Evolutionary conservation across 495 filamentous ascomycete species (phyloP), one percentile per base, ranked within the genome.

Genomic region (Neurospora sp.): DNA sequence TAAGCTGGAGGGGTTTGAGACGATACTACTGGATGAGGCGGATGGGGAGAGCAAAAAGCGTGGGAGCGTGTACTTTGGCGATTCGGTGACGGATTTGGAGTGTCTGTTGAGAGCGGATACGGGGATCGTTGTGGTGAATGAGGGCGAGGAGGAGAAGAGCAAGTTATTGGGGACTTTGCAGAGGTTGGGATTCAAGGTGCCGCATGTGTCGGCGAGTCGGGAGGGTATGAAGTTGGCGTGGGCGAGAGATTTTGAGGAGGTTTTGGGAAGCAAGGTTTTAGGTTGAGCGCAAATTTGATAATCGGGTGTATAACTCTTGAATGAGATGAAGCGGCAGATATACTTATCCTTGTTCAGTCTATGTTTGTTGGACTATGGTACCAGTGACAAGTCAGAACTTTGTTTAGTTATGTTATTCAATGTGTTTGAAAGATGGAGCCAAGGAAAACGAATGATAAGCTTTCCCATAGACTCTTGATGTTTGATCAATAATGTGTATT

Each of bases 51-150:
- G n/a, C 45, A 41, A 42, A 74, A 38, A 68, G 8, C 8, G 74
- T 76, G 9, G 22, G 10, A 65, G 53, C 70, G 74, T 78, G 39
- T 81, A 81, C 71, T 73, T 81, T 44, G 80, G 81, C n/a, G 80
- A 81, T 69, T 80, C 79, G 61, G 70, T 76, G 18, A 82, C 78
- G 47, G 80, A 82, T 69, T 45, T 81, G 71, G 76, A 73, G 39
- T 85, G 83, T 69, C 69, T 85, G 65, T 71, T 83, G n/a, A 74
- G 68, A 31, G 80, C 80, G 1, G 74, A 77, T 20, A 20, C 76
- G 68, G 83, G 82, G 1, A 77, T 85, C 39, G 79, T 85, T 31
- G 74, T 85, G 40, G 77, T 81, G 16, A 80, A 84, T 69, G 72
- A 73, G 27, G 53, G 53, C 3, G 53, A 65, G 14, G 53, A 61